Conservation (phyloP, 768 basidiomycete species). For the Psilocybe azurescens region DNA sequence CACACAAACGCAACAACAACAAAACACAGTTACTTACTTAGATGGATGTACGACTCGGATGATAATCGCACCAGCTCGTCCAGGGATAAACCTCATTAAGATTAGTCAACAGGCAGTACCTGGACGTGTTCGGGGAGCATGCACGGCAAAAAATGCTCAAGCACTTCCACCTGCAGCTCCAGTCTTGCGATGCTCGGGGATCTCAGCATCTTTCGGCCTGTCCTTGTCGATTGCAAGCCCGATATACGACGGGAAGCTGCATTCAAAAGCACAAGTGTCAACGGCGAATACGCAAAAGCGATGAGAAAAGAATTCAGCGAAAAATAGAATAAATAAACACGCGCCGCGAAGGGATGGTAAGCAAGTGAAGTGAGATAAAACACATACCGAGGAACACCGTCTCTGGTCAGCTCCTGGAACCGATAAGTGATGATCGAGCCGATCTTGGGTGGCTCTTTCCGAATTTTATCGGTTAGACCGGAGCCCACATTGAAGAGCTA, state of each 20-base stretch:
- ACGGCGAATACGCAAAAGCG: background rate
- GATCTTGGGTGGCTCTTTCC: conserved; percentile 56
- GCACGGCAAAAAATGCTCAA: background rate
- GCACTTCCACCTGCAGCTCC: conserved; percentile 7
- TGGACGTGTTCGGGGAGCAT: background rate
- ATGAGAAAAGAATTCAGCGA: background rate
- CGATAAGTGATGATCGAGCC: conserved; percentile 62
- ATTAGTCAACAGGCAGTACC: background rate
- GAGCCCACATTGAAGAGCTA: conserved; percentile 65
- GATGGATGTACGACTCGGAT: too few relatives aligned
- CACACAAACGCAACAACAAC: too few relatives aligned
- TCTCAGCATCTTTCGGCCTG: conserved; percentile 58
- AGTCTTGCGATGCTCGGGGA: conserved; percentile 40
- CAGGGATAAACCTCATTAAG: too few relatives aligned
- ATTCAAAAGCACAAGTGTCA: background rate
- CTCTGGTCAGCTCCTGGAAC: conserved; percentile 63
- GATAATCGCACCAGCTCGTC: too few relatives aligned
- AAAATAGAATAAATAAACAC: too few relatives aligned
- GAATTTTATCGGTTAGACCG: conserved; percentile 58
- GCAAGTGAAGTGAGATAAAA: background rate
- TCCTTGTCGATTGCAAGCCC: conserved; percentile 59
- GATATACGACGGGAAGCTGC: conserved; percentile 59
- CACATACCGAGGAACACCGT: conserved; percentile 58
- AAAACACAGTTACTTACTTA: too few relatives aligned
- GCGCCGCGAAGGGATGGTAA: too few relatives aligned